Conservation (phyloP, 352 stramenopile genomes). For the Halophytophthora batemanensis region DNA sequence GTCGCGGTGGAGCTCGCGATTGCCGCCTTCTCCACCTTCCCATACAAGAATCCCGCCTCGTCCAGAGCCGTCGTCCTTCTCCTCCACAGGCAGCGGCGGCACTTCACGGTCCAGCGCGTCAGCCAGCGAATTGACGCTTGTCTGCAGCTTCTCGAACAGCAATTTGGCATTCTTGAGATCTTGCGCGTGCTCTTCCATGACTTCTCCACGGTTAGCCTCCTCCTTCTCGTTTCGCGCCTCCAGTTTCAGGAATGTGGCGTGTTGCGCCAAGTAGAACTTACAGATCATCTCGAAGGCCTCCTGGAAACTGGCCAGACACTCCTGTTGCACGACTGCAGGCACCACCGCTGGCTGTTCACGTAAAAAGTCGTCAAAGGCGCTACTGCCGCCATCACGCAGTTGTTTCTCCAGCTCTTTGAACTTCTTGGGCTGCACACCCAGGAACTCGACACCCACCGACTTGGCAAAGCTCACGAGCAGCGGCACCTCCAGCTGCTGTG, state of each 20-base stretch:
- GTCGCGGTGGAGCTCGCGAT: conserved; percentile 66
- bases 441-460: conserved; percentile 87
- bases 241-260: conserved; percentile 89
- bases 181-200: conserved; percentile 67
- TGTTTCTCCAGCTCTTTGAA: conserved; percentile 52
- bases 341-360: conserved; percentile 48
- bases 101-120: conserved; percentile 79
- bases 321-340: conserved; percentile 48
- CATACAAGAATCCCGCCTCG: conserved; percentile 56
- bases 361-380: conserved; percentile 42
- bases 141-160: conserved; percentile 85
- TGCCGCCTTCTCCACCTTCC: conserved; percentile 68
- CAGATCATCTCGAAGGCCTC: conserved; percentile 89
- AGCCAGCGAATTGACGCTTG: conserved; percentile 76
- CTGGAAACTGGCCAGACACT: conserved; percentile 77
- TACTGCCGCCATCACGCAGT: conserved; percentile 24
- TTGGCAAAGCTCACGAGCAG: conserved; percentile 95
- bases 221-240: conserved; percentile 93
- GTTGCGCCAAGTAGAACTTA: conserved; percentile 88
- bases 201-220: conserved; percentile 78
- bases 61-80: conserved; percentile 53
- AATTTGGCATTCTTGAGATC: conserved; percentile 72
- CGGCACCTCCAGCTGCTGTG: conserved; percentile 87
- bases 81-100: conserved; percentile 54
- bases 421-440: conserved; percentile 66